Percentiles rank a stretch among this genome's conserved stretches.
Evolutionary conservation across 2,329 filamentous ascomycete species (phyloP).

Genomic region (Ascochyta koolunga): DNA sequence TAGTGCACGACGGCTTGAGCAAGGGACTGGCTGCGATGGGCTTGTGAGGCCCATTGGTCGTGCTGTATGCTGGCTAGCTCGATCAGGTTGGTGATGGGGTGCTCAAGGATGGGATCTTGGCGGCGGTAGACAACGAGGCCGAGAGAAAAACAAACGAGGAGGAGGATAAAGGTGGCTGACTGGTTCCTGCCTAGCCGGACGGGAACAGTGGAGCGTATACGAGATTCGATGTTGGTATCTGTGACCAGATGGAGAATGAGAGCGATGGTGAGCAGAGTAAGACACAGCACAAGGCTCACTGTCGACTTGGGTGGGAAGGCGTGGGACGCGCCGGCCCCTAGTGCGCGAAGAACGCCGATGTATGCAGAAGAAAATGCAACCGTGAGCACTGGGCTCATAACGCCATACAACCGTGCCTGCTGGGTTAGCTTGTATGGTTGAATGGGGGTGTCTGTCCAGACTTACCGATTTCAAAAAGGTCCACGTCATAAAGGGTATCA

Average conservation of each 20-base stretch:
- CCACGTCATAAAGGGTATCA: conserved; percentile 47
- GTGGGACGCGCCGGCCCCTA: conserved; percentile 41
- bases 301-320: conserved; percentile 45
- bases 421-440: conserved; percentile 16
- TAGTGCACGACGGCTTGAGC: conserved; percentile 59
- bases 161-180: conserved; percentile 41
- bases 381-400: conserved; percentile 44
- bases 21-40: conserved; percentile 56
- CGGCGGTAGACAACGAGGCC: conserved; percentile 45
- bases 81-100: conserved; percentile 64
- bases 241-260: conserved; percentile 39
- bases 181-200: conserved; percentile 43
- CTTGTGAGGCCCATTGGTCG: conserved; percentile 56
- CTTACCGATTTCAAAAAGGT: conserved; percentile 45
- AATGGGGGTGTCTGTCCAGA: not conserved
- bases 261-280: conserved; percentile 40
- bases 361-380: conserved; percentile 44
- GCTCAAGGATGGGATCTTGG: conserved; percentile 51
- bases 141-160: conserved; percentile 49
- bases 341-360: conserved; percentile 39
- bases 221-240: conserved; percentile 38
- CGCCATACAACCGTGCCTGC: conserved; percentile 40
- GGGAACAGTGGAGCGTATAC: conserved; percentile 35
- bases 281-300: conserved; percentile 35
- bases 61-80: conserved; percentile 57